A percentile compares a stretch with the other conserved stretches of the same genome.
These are phyloP conservation scores for Phytopythium sindhum DNA, from an alignment of 352 stramenopile species.

Conservation along the genomic window DNA sequence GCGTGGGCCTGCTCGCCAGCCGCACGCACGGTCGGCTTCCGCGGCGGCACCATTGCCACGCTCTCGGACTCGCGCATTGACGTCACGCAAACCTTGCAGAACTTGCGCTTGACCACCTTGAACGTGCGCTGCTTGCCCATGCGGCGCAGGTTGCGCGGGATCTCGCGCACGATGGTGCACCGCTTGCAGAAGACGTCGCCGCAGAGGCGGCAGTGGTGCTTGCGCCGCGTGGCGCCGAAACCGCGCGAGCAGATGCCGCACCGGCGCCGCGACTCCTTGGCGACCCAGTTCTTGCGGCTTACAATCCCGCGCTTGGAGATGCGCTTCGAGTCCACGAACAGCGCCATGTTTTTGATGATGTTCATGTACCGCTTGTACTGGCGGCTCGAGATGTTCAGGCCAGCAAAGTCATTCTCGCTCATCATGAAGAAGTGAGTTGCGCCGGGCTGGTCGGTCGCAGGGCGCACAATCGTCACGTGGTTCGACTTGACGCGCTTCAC, in stretches of 20 bases:
- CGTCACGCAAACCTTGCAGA: conserved; percentile 55
- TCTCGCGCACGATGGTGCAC: conserved; percentile 55
- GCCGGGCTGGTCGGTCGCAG: conserved; percentile 11
- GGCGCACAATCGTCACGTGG: conserved; percentile 46
- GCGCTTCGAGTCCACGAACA: conserved; percentile 56
- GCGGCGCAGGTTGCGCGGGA: conserved; percentile 19
- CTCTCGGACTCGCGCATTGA: conserved; percentile 25
- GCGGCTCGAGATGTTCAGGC: conserved; percentile 21
- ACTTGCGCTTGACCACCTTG: conserved; percentile 52
- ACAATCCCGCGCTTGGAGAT: conserved; percentile 56
- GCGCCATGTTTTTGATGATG: conserved; percentile 52
- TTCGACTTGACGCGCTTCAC: conserved; percentile 51
- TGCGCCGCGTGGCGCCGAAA: conserved; percentile 60
- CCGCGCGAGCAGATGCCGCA: conserved; percentile 58
- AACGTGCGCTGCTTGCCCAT: conserved; percentile 36
- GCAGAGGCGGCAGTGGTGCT: conserved; percentile 73
- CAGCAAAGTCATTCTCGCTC: conserved; percentile 50
- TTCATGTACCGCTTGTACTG: conserved; percentile 46
- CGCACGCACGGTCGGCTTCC: neutral
- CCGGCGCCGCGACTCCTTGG: conserved; percentile 41
- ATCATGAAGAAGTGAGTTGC: conserved; percentile 57
- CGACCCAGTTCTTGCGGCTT: conserved; percentile 50
- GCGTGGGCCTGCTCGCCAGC: neutral
- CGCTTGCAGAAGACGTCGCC: conserved; percentile 75
- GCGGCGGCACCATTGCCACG: conserved; percentile 5